Conservation (phyloP, 2,329 filamentous ascomycete genomes). For the Aureobasidium mangrovei region DNA sequence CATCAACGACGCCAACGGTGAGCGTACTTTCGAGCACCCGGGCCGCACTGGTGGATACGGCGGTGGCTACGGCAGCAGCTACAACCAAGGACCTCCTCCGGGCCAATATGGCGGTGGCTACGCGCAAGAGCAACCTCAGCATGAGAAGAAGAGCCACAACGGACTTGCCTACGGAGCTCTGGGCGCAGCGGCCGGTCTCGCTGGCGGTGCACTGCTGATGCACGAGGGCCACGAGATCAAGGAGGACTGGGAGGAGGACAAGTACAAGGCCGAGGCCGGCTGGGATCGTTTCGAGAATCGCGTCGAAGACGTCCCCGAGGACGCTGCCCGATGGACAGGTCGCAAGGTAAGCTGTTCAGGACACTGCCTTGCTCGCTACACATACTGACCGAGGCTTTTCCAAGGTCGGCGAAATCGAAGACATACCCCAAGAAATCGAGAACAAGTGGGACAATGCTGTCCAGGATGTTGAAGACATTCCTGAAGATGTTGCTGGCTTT, state of each 20-base stretch:
- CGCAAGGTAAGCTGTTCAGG: conserved; percentile 23
- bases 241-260: conserved; percentile 23
- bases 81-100: conserved; percentile 17
- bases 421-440: conserved; percentile 30
- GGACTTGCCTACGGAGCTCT: conserved; percentile 31
- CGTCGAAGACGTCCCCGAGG: conserved; percentile 35
- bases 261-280: conserved; percentile 22
- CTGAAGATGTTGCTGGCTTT: conserved; percentile 30
- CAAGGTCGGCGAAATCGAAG: conserved; percentile 33
- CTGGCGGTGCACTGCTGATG: conserved; percentile 37
- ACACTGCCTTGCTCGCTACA: background rate
- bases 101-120: conserved; percentile 16
- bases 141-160: conserved; percentile 19
- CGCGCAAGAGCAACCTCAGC: background rate
- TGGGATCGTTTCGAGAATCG: conserved; percentile 22
- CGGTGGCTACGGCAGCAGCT: conserved; percentile 17
- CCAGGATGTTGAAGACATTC: conserved; percentile 29
- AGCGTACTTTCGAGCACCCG: conserved; percentile 34
- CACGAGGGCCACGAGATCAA: conserved; percentile 37
- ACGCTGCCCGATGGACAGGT: conserved; percentile 37
- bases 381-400: background rate
- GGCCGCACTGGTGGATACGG: conserved; percentile 15
- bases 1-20: conserved; percentile 39
- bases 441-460: conserved; percentile 25
- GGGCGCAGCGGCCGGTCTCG: conserved; percentile 34